These are phyloP conservation scores for Coccinonectria pachysandricola DNA, from an alignment of 2,329 filamentous ascomycete species.

Conservation along the genomic window DNA sequence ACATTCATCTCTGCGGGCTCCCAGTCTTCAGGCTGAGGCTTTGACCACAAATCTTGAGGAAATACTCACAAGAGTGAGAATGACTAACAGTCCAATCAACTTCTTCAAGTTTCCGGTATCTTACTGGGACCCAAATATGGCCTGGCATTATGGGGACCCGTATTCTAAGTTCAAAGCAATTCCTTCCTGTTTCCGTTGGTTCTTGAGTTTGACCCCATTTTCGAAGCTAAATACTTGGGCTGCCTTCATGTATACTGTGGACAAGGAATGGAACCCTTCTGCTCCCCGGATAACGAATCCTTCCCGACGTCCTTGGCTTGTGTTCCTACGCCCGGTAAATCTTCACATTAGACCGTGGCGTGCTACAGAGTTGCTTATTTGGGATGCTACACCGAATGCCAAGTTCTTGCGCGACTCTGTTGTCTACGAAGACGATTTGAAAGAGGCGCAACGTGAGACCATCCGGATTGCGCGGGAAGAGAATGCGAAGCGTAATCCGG, in stretches of 20 bases:
- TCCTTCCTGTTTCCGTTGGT: no score
- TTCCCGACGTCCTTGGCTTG: slow-evolving; percentile 40
- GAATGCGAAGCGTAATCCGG: slow-evolving; percentile 19
- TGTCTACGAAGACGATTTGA: slow-evolving; percentile 26
- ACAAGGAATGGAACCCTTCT: slow-evolving; percentile 25
- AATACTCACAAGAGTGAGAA: slow-evolving; percentile 6
- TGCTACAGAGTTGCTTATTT: slow-evolving; percentile 41
- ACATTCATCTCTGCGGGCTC: no score
- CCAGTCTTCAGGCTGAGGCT: no score
- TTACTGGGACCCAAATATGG: slow-evolving; percentile 24
- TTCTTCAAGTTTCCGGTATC: slow-evolving; percentile 32
- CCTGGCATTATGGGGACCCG: slow-evolving; percentile 15
- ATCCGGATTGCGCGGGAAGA: slow-evolving; percentile 24
- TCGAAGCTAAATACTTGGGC: slow-evolving; percentile 19
- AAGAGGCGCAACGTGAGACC: slow-evolving; percentile 34
- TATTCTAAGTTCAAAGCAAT: slow-evolving; percentile 8
- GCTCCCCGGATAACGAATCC: slow-evolving; percentile 9
- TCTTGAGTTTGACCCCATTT: no score
- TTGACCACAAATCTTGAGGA: no score
- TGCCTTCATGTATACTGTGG: slow-evolving; percentile 42
- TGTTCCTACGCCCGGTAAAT: slow-evolving; percentile 34
- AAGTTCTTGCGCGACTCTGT: slow-evolving; percentile 11
- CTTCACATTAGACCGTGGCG: slow-evolving; percentile 23
- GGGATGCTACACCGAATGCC: slow-evolving; percentile 32
- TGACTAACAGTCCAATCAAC: not conserved